Percentiles rank a stretch among this genome's conserved stretches.
Evolutionary conservation across 2,329 filamentous ascomycete species (phyloP).

Genomic region (Fusarium sp.): DNA sequence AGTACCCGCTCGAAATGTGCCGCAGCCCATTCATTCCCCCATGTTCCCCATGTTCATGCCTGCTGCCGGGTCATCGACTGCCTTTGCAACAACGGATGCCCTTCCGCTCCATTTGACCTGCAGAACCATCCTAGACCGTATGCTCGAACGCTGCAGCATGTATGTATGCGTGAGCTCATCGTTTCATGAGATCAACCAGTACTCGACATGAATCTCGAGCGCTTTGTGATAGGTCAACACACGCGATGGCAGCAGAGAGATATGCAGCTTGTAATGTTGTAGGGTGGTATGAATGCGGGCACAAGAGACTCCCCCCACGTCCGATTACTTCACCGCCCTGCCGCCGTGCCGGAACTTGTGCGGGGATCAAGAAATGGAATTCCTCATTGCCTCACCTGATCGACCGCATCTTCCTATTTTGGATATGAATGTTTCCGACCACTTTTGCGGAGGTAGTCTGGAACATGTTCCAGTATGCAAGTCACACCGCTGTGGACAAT

Average conservation of each 20-base stretch:
- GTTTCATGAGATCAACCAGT: slow-evolving; percentile 22
- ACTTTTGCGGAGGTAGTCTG: slow-evolving; percentile 18
- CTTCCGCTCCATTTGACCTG: slow-evolving; percentile 31
- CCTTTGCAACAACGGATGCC: slow-evolving; percentile 25
- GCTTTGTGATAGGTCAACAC: slow-evolving; percentile 27
- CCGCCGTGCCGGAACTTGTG: slow-evolving; percentile 17
- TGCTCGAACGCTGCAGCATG: slow-evolving; percentile 15
- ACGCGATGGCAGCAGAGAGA: slow-evolving; percentile 21
- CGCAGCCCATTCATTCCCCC: slow-evolving; percentile 1
- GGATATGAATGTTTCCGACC: slow-evolving; percentile 16
- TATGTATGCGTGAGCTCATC: slow-evolving; percentile 35
- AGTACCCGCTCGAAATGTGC: slow-evolving; percentile 14
- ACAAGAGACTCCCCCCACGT: slow-evolving; percentile 34
- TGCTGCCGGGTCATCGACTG: slow-evolving; percentile 20
- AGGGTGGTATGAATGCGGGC: slow-evolving; percentile 43
- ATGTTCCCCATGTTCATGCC: slow-evolving; percentile 28
- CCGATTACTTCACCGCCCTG: slow-evolving; percentile 34
- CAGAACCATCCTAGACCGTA: slow-evolving; percentile 33
- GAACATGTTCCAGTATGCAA: slow-evolving; percentile 23
- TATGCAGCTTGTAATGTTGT: slow-evolving; percentile 36
- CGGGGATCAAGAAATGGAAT: slow-evolving; percentile 30
- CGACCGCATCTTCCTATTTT: slow-evolving; percentile 27
- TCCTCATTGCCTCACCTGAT: slow-evolving; percentile 37
- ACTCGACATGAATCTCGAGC: slow-evolving; percentile 29
- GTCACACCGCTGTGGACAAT: slow-evolving; percentile 35